Evolutionary conservation across 345 rosid genomes (phyloP).

Genomic region (Linum lewisii): DNA sequence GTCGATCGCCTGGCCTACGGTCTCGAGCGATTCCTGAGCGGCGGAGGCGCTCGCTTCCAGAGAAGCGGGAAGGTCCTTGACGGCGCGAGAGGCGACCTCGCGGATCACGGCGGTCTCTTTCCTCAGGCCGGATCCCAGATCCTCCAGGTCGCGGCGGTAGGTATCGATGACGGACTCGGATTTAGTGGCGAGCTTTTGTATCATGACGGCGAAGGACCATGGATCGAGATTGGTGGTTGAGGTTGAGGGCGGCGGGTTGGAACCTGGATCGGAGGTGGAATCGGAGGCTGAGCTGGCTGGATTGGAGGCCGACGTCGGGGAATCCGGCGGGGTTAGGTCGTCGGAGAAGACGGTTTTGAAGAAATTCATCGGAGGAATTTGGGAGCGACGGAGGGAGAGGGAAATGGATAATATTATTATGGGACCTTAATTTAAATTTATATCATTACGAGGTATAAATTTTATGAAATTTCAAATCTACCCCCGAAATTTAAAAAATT

Average conservation of each 20-base stretch:
- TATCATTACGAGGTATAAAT: too few relatives aligned
- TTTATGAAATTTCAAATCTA: too few relatives aligned
- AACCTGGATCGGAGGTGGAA: not conserved
- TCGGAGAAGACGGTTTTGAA: too few relatives aligned
- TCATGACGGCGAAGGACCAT: slow-evolving; percentile 54
- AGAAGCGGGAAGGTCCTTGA: slow-evolving; percentile 49
- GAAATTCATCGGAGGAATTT: slow-evolving; percentile 45
- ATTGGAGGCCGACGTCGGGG: slow-evolving; percentile 12
- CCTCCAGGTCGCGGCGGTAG: slow-evolving; percentile 64
- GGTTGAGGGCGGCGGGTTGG: slow-evolving; percentile 6
- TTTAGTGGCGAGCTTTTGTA: slow-evolving; percentile 38
- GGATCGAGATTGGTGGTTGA: slow-evolving; percentile 11
- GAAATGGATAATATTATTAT: not conserved
- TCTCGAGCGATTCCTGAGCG: slow-evolving; percentile 68
- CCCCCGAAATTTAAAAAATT: too few relatives aligned
- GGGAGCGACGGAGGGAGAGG: not conserved
- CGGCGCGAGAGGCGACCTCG: slow-evolving; percentile 65
- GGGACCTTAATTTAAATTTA: too few relatives aligned
- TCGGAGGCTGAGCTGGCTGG: not conserved
- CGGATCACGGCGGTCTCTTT: slow-evolving; percentile 61
- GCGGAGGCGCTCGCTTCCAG: slow-evolving; percentile 66
- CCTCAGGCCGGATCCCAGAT: slow-evolving; percentile 60
- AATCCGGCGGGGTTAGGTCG: slow-evolving; percentile 30
- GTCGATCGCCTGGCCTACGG: slow-evolving; percentile 72
- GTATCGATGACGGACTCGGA: slow-evolving; percentile 61